Evolutionary conservation across 495 filamentous ascomycete genomes (phyloP).

Genomic region (Talaromyces adpressus): DNA sequence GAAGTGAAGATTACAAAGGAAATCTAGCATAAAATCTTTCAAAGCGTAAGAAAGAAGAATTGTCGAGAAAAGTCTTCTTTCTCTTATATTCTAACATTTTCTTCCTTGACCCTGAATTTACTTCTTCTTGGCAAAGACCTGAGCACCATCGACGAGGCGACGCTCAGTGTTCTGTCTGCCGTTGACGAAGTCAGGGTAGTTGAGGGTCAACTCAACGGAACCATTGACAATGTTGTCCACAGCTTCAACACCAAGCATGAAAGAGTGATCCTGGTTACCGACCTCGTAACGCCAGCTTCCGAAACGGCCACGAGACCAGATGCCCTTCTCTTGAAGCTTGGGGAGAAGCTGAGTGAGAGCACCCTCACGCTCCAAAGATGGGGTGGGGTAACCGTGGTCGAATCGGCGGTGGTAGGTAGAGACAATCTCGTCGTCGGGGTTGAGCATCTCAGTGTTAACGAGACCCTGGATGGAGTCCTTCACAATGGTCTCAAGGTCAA

Average conservation of each 20-base stretch:
- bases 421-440: slow-evolving; percentile 86
- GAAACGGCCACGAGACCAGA: slow-evolving; percentile 94
- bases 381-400: slow-evolving; percentile 98
- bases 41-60: slow-evolving; percentile 7
- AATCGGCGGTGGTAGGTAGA: slow-evolving; percentile 98
- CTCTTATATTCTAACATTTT: not conserved
- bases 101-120: not conserved
- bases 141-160: slow-evolving; percentile 71
- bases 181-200: slow-evolving; percentile 99
- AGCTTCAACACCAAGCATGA: slow-evolving; percentile 98
- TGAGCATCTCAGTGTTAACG: slow-evolving; percentile 94
- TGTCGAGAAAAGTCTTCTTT: not conserved
- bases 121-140: slow-evolving; percentile 49
- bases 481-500: slow-evolving; percentile 75
- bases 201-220: slow-evolving; percentile 89
- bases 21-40: slow-evolving; percentile 17
- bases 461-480: slow-evolving; percentile 91
- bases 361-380: slow-evolving; percentile 88
- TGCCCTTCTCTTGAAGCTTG: slow-evolving; percentile 82
- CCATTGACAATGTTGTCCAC: slow-evolving; percentile 94
- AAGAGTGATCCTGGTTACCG: slow-evolving; percentile 95
- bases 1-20: slow-evolving; percentile 5
- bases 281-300: slow-evolving; percentile 98
- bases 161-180: slow-evolving; percentile 80
- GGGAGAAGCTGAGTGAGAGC: slow-evolving; percentile 89